A percentile compares a stretch with the other conserved stretches of the same genome.
phyloP scores from a whole-genome alignment of 345 rosid species.

The Schrenkiella parvula region DNA sequence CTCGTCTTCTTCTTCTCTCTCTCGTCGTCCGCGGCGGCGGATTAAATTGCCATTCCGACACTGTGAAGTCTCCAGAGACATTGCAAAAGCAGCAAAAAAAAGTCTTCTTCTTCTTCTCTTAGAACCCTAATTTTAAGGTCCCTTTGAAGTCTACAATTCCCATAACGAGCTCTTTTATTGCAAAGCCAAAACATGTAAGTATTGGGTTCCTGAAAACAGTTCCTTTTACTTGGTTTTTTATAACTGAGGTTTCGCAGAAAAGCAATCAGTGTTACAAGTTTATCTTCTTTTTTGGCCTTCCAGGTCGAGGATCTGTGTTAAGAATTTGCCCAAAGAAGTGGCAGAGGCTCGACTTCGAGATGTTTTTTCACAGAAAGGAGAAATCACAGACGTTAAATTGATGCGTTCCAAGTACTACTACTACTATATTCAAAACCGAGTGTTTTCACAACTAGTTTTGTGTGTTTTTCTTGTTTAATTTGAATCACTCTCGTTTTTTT shows the following conservation, averaged over 20 bases:
- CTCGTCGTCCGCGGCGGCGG: constrained; percentile 15
- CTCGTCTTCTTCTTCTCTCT: not conserved
- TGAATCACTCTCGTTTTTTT: not conserved
- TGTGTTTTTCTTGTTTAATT: not conserved
- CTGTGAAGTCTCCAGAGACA: not conserved
- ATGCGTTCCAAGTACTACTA: constrained; percentile 61
- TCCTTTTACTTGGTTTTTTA: not conserved
- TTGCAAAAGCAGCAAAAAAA: not conserved
- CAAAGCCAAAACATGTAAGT: constrained; percentile 23
- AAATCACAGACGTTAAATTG: constrained; percentile 70
- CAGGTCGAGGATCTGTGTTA: constrained; percentile 88
- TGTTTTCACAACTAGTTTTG: not conserved
- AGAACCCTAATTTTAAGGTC: not conserved
- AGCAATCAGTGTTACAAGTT: not conserved
- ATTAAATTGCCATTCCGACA: not conserved
- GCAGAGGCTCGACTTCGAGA: constrained; percentile 65
- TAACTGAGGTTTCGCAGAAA: not conserved
- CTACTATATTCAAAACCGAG: not conserved
- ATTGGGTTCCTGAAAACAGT: not conserved
- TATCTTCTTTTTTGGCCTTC: not conserved
- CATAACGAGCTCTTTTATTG: constrained; percentile 3
- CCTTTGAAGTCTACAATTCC: not conserved
- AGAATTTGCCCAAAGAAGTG: constrained; percentile 67
- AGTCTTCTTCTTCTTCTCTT: not conserved
- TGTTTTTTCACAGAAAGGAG: constrained; percentile 72